phyloP scores from a whole-genome alignment of 495 filamentous ascomycete genomes.

The Trichoderma gamsii region DNA sequence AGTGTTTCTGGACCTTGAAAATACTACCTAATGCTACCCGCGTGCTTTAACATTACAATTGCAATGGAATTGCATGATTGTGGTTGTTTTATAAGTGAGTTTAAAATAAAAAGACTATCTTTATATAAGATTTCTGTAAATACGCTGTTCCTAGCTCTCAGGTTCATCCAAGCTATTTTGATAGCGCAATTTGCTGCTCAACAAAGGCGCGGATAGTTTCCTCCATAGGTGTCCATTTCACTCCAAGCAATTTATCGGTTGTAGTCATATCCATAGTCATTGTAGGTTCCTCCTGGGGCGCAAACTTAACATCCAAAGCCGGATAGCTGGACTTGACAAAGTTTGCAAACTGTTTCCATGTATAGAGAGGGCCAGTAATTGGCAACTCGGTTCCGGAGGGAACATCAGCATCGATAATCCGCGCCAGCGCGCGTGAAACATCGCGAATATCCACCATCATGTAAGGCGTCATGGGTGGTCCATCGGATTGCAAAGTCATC shows the following conservation, averaged over 20 bases:
- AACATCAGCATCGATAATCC: neutral
- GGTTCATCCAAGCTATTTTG: neutral
- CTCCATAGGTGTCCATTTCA: constrained; percentile 2
- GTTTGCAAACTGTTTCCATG: neutral
- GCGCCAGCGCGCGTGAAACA: neutral
- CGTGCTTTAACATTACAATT: too few species aligned
- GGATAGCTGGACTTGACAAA: constrained; percentile 2
- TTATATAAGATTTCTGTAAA: too few species aligned
- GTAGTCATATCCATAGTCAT: neutral
- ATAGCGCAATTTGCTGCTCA: neutral
- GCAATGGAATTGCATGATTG: too few species aligned
- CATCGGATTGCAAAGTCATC: neutral
- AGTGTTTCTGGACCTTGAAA: too few species aligned
- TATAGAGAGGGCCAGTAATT: neutral
- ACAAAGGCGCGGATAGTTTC: neutral
- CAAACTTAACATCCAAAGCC: neutral
- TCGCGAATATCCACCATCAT: neutral
- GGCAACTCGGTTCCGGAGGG: neutral
- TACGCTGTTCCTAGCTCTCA: neutral
- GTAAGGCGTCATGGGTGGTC: constrained; percentile 6
- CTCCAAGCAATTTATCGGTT: neutral
- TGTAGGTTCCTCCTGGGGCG: neutral
- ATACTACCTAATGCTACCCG: too few species aligned
- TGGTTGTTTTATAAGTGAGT: too few species aligned
- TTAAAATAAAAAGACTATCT: too few species aligned